Evolutionary conservation across 169 alveolate genomes (phyloP).

Genomic region (Amoebophrya sp.): DNA sequence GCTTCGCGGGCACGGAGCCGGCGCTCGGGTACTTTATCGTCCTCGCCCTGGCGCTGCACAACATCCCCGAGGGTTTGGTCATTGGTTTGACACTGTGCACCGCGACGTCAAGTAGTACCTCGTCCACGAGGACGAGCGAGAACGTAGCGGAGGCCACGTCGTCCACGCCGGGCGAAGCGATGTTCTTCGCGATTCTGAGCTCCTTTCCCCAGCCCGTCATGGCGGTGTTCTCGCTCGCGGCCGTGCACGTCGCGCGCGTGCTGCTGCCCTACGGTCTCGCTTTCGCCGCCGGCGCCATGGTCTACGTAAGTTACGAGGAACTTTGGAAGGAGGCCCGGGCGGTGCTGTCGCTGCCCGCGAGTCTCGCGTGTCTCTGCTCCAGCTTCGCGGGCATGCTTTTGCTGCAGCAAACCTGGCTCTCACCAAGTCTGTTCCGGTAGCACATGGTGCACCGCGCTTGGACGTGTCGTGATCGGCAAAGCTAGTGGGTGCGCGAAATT

Average conservation of each 20-base stretch:
- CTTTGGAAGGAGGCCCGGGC: no score
- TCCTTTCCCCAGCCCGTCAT: background rate
- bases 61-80: background rate
- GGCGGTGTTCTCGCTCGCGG: background rate
- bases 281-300: background rate
- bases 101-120: background rate
- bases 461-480: no score
- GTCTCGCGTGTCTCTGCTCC: no score
- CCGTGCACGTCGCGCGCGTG: background rate
- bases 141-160: background rate
- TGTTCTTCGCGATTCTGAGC: background rate
- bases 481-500: no score
- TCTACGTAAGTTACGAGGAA: background rate
- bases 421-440: no score
- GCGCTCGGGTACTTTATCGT: background rate
- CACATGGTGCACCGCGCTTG: no score
- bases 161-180: background rate
- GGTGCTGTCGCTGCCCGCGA: no score
- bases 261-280: background rate
- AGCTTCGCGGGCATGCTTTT: no score
- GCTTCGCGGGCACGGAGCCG: background rate
- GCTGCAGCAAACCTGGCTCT: no score
- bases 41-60: background rate
- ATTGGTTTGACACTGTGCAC: background rate
- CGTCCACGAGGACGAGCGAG: background rate